phyloP scores from a whole-genome alignment of 345 rosid species.

The Lepidium africanum region DNA sequence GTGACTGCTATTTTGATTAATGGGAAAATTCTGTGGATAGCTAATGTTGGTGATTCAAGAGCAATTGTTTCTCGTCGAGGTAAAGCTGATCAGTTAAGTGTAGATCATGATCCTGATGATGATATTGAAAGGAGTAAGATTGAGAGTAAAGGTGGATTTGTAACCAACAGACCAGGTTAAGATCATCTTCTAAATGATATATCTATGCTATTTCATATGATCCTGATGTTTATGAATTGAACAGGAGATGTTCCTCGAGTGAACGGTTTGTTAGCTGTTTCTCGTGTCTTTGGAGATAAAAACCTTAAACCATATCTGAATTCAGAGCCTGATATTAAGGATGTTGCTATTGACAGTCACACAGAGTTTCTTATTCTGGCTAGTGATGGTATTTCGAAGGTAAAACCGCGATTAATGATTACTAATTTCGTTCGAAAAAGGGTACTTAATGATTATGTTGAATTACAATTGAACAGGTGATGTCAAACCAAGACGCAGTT shows the following conservation, averaged over 20 bases:
- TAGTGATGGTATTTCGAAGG: conserved; percentile 76
- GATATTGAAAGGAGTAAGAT: conserved; percentile 50
- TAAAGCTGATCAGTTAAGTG: conserved; percentile 44
- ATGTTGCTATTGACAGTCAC: conserved; percentile 26
- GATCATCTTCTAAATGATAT: background rate
- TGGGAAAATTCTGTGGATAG: conserved; percentile 48
- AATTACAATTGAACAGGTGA: conserved; percentile 29
- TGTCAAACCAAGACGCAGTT: conserved; percentile 55
- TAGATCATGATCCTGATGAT: conserved; percentile 58
- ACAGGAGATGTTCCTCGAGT: conserved; percentile 78
- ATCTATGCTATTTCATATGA: background rate
- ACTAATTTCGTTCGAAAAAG: background rate
- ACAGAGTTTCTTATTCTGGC: conserved; percentile 50
- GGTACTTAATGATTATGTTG: background rate
- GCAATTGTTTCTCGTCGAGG: conserved; percentile 49
- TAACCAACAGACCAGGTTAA: conserved; percentile 68
- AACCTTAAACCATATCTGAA: conserved; percentile 63
- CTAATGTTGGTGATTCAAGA: conserved; percentile 66
- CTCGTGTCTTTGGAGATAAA: conserved; percentile 73
- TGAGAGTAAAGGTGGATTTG: conserved; percentile 70
- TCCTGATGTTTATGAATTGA: conserved; percentile 5
- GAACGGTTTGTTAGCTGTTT: conserved; percentile 69
- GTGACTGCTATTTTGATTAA: conserved; percentile 64
- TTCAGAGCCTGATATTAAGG: conserved; percentile 53
- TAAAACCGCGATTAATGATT: background rate